Percentiles rank a stretch among this genome's conserved stretches.
Evolutionary conservation across 2,329 filamentous ascomycete species (phyloP).

Genomic region (Epichloe glyceriae): DNA sequence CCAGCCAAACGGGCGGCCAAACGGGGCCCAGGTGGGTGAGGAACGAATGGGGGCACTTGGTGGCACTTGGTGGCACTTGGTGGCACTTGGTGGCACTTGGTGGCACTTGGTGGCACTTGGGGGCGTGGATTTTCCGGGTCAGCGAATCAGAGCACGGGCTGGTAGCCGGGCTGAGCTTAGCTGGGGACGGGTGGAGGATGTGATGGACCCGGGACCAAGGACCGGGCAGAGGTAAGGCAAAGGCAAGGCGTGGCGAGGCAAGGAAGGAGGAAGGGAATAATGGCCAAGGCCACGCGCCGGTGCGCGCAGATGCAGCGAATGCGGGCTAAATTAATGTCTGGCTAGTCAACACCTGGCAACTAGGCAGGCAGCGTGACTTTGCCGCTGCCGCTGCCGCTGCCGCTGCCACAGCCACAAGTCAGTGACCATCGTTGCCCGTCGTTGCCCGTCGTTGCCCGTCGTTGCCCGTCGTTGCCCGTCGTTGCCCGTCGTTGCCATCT

Average conservation of each 20-base stretch:
- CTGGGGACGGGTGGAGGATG: background rate
- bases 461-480: too few species aligned
- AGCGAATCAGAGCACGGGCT: background rate
- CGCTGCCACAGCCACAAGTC: background rate
- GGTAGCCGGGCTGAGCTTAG: background rate
- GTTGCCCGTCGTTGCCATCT: too few species aligned
- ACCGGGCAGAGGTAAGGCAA: background rate
- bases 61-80: background rate
- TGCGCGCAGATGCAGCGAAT: background rate
- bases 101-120: background rate
- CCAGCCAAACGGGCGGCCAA: slow-evolving; percentile 1
- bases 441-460: too few species aligned
- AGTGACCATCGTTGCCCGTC: background rate
- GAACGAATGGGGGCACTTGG: background rate
- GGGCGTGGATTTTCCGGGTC: background rate
- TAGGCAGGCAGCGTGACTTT: too few species aligned
- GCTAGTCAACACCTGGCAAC: too few species aligned
- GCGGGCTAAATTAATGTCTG: too few species aligned
- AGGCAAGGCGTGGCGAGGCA: slow-evolving; percentile 1
- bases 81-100: background rate
- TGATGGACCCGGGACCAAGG: slow-evolving; percentile 7
- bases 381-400: background rate
- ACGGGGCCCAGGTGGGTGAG: background rate
- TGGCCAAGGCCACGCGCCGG: background rate
- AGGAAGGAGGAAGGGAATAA: background rate